A percentile compares a stretch with the other conserved stretches of the same genome.
phyloP scores from a whole-genome alignment of 2,329 filamentous ascomycete genomes.

The Aurifilum marmelostoma region DNA sequence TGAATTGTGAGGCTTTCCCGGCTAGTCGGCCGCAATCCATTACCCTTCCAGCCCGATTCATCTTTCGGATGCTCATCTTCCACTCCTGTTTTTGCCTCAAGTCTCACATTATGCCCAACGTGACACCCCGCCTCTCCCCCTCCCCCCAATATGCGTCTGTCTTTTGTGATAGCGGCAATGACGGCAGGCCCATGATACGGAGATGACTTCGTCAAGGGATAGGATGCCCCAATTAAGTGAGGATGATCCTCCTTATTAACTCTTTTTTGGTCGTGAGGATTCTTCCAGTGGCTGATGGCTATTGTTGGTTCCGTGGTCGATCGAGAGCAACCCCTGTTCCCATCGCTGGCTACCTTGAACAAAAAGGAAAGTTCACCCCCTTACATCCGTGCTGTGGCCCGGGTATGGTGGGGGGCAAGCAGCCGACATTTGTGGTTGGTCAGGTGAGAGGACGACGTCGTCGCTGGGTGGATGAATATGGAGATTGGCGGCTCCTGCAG shows the following conservation, averaged over 20 bases:
- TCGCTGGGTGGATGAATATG: not conserved
- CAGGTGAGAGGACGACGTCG: not conserved
- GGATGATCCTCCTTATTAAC: not conserved
- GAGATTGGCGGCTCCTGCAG: not conserved
- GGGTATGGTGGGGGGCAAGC: no score
- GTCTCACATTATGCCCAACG: not conserved
- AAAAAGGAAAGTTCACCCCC: not conserved
- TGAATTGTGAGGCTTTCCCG: not conserved
- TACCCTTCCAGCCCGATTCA: constrained; percentile 11
- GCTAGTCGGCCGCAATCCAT: not conserved
- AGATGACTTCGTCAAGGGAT: not conserved
- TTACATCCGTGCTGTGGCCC: not conserved
- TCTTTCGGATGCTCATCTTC: constrained; percentile 19
- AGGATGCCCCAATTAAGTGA: not conserved
- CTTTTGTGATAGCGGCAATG: not conserved
- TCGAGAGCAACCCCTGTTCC: not conserved
- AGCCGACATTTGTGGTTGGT: not conserved
- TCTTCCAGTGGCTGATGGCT: not conserved
- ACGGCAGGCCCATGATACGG: not conserved
- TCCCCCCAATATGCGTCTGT: not conserved
- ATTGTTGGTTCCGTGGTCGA: not conserved
- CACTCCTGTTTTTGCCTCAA: not conserved
- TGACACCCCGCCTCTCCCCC: not conserved
- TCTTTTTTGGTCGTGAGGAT: not conserved
- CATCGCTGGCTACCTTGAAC: not conserved